Conservation (phyloP, 2,329 filamentous ascomycete genomes). For the Cladosporium sp. region DNA sequence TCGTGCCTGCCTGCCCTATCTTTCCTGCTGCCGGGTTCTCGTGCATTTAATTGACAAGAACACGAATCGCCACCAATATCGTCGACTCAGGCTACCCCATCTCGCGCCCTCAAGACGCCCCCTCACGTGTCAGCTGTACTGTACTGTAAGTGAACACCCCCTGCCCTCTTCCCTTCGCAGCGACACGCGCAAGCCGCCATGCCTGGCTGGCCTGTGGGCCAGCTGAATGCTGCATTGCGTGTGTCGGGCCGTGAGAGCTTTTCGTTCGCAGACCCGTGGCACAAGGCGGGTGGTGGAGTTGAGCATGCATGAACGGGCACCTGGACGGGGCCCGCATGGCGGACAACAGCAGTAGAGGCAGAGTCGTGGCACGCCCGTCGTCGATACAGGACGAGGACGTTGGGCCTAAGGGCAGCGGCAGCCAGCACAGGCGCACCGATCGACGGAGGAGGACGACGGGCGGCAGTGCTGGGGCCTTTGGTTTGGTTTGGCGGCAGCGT, state of each 20-base stretch:
- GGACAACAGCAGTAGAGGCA: not conserved
- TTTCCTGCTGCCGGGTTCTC: not conserved
- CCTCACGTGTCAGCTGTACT: constrained; percentile 6
- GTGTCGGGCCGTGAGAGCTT: not conserved
- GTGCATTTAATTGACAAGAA: not conserved
- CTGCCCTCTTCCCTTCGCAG: constrained; percentile 7
- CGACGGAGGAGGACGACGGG: not conserved
- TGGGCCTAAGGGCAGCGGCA: not conserved
- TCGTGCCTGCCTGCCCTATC: not conserved
- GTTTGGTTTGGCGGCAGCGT: not conserved
- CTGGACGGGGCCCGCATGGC: not conserved
- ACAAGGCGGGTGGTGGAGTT: constrained; percentile 9
- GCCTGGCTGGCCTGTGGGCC: constrained; percentile 6
- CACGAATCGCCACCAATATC: constrained; percentile 1
- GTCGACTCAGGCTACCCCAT: not conserved
- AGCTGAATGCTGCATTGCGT: constrained; percentile 9
- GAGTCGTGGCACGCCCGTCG: constrained; percentile 7
- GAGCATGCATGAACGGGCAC: constrained; percentile 10
- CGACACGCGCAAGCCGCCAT: not conserved
- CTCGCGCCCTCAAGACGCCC: not conserved
- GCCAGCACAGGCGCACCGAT: constrained; percentile 2
- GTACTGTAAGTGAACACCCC: constrained; percentile 9
- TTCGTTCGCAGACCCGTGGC: constrained; percentile 11
- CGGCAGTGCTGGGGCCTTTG: not conserved
- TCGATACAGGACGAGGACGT: not conserved